Base-by-base conservation (phyloP, 495 filamentous ascomycete species). In the Amniculicola lignicola region DNA sequence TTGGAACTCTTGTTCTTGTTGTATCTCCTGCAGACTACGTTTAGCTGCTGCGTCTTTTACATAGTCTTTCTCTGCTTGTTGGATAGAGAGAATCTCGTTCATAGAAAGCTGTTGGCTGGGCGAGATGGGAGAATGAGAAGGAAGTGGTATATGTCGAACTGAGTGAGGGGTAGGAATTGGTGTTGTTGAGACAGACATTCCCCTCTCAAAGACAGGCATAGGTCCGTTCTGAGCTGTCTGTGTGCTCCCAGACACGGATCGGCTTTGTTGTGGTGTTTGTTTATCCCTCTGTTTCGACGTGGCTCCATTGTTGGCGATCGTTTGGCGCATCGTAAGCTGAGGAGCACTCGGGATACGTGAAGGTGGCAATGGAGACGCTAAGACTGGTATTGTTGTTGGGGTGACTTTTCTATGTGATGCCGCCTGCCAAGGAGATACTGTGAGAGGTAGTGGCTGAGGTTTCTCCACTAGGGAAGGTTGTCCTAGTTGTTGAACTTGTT, bases 1-100 rank as follows among this genome's bases (percentile, higher is more conserved):
- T 68, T 95, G 88, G 70, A 98, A 98, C 28, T 90, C 88, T 68
- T 98, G 93, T 68, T 98, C 93, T 44, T 86, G 81, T 66, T 98
- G 94, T 59, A 98, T 98, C 35, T 97, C 93, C 64, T 92, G 80
- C 35, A 98, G 69, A 54, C 85, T 90, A 36, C 92, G 79, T 68
- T 94, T 95, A 1, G 87, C 86, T 0, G 77, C 82, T n/a, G 88
- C 88, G 70, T 95, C 90, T 35, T 80, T 83, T 56, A 93, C 80
- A 44, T 82, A 77, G 54, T 90, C 81, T 62, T 96, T 93, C 57
- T 95, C 91, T 5, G 80, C 82, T 67, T 85, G 82, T 70, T 98
- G 89, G 66, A 92, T 84, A 14, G 82, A 80, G 21, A 97, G 84
- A 49, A 98, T 97, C 52, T 95, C 87, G n/a, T 83, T 80, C 70